Percentiles rank a stretch among this genome's conserved stretches.
Conservation (phyloP, 495 filamentous ascomycete species). For the Hyphodiscus hymeniophilus region DNA sequence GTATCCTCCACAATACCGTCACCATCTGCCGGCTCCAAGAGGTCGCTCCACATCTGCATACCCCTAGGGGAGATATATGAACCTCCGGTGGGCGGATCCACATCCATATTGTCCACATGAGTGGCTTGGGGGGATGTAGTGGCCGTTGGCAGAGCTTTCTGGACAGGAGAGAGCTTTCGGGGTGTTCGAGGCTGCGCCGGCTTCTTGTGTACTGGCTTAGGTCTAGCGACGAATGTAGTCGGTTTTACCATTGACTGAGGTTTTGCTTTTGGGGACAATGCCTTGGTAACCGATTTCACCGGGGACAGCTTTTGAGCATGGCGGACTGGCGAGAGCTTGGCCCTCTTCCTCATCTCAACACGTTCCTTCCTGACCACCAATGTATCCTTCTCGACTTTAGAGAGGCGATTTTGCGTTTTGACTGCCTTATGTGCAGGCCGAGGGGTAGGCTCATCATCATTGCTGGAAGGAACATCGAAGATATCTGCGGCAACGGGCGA, state of each 20-base stretch:
- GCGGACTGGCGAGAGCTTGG: conserved; percentile 13
- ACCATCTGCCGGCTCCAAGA: conserved; percentile 11
- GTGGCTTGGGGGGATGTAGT: conserved; percentile 9
- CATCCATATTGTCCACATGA: conserved; percentile 18
- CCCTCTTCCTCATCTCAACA: conserved; percentile 13
- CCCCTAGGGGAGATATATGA: conserved; percentile 17
- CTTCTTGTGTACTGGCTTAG: conserved; percentile 3
- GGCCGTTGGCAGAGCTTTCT: not conserved
- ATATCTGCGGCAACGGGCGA: conserved; percentile 6
- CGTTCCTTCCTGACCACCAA: not conserved
- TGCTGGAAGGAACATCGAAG: conserved; percentile 17
- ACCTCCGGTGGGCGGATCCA: conserved; percentile 5
- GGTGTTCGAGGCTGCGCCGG: not conserved
- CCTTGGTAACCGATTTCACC: not conserved
- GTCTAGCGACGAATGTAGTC: conserved; percentile 11
- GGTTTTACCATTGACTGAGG: not conserved
- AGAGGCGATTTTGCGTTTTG: not conserved
- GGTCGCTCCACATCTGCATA: conserved; percentile 15
- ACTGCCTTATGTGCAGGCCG: not conserved
- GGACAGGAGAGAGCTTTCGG: conserved; percentile 1
- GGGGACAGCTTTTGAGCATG: not conserved
- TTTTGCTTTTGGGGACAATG: not conserved
- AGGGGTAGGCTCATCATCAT: conserved; percentile 9
- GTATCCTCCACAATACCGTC: not conserved
- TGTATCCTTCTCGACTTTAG: not conserved